These are phyloP conservation scores for Candida suzukii DNA, from an alignment of 805 yeast species.

Conservation along the genomic window DNA sequence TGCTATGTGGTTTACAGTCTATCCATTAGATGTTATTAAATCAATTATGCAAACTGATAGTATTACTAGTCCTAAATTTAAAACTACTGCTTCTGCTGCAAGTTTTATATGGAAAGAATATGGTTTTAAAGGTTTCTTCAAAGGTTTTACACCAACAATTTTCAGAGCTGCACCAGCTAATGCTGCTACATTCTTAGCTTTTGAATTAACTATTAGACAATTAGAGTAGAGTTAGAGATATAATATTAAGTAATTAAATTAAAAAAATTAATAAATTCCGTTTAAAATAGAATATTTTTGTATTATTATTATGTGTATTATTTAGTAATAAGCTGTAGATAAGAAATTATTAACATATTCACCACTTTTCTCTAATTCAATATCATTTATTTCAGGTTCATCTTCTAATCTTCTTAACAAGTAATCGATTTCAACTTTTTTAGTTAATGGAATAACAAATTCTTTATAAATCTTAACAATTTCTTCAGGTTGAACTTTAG, in stretches of 20 bases:
- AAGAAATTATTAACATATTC: constrained; percentile 17
- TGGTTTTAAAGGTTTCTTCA: constrained; percentile 76
- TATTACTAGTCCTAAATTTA: constrained; percentile 52
- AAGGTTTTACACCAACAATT: constrained; percentile 89
- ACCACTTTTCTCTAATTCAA: constrained; percentile 9
- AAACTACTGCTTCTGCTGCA: constrained; percentile 52
- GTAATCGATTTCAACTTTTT: constrained; percentile 92
- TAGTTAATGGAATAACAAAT: constrained; percentile 88
- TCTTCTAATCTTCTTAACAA: constrained; percentile 76
- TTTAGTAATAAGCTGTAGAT: constrained; percentile 14
- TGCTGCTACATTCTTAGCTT: constrained; percentile 93
- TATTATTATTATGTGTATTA: too few species aligned
- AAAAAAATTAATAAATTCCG: background rate
- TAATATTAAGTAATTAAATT: background rate
- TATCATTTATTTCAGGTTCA: constrained; percentile 23
- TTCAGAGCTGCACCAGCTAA: constrained; percentile 97
- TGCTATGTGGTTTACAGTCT: constrained; percentile 75
- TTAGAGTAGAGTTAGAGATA: too few species aligned
- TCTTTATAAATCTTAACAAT: constrained; percentile 81
- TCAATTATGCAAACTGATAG: constrained; percentile 79
- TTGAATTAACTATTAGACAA: constrained; percentile 80
- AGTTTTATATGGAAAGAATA: constrained; percentile 42
- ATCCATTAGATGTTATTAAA: constrained; percentile 89
- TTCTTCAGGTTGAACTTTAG: constrained; percentile 75
- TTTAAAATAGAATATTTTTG: too few species aligned